Conservation (phyloP, 352 stramenopile species). For the Halophytophthora batemanensis region DNA sequence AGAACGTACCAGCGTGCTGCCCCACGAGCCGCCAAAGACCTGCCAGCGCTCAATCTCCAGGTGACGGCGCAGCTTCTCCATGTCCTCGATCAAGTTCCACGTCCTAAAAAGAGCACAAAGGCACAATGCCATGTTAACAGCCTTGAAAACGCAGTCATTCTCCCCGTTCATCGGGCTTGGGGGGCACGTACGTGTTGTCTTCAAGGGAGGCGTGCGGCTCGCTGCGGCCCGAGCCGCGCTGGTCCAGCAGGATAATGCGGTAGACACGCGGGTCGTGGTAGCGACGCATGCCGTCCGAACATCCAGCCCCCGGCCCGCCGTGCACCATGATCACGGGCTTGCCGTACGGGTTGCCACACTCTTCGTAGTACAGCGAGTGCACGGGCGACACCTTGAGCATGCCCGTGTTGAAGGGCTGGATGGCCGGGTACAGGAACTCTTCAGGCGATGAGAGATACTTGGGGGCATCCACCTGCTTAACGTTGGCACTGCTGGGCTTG, state of each 20-base stretch:
- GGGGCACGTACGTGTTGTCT: slow-evolving; percentile 80
- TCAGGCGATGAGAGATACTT: slow-evolving; percentile 13
- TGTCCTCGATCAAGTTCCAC: slow-evolving; percentile 91
- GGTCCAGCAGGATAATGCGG: slow-evolving; percentile 92
- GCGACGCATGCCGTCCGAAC: slow-evolving; percentile 82
- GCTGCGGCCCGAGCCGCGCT: slow-evolving; percentile 89
- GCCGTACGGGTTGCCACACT: slow-evolving; percentile 68
- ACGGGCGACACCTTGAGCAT: slow-evolving; percentile 65
- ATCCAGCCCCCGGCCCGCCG: slow-evolving; percentile 89
- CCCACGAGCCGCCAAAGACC: slow-evolving; percentile 95
- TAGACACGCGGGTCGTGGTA: slow-evolving; percentile 93
- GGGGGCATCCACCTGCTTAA: neutral
- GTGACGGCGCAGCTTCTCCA: slow-evolving; percentile 87
- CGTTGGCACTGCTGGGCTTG: neutral
- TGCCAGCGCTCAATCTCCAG: slow-evolving; percentile 90
- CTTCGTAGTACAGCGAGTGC: slow-evolving; percentile 87
- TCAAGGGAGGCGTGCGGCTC: slow-evolving; percentile 82
- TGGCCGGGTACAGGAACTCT: slow-evolving; percentile 61
- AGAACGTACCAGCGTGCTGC: slow-evolving; percentile 77
- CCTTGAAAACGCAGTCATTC: neutral
- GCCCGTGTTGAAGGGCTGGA: slow-evolving; percentile 67
- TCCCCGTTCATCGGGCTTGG: no score
- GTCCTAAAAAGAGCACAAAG: slow-evolving; percentile 31
- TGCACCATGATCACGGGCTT: slow-evolving; percentile 90
- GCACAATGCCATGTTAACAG: neutral